Conservation (phyloP, 2,329 filamentous ascomycete species). For the Domatiomyces globalis region DNA sequence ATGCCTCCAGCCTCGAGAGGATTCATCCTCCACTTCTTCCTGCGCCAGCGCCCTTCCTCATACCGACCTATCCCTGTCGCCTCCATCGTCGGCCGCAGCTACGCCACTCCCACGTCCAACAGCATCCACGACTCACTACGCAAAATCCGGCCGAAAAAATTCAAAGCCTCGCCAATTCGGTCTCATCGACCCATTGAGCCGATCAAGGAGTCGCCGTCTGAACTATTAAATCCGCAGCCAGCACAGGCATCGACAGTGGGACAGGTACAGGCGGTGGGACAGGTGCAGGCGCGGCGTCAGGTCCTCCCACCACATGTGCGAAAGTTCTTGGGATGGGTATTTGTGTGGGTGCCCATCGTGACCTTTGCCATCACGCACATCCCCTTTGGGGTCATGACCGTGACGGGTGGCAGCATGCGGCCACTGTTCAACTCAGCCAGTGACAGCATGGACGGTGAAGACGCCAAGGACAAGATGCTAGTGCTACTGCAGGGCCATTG, state of each 20-base stretch:
- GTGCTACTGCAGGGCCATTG: constrained; percentile 44
- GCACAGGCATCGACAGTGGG: neutral
- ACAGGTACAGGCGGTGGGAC: neutral
- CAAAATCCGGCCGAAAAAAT: neutral
- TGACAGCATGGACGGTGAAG: constrained; percentile 34
- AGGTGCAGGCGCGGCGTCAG: constrained; percentile 1
- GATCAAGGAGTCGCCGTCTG: neutral
- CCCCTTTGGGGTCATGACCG: constrained; percentile 27
- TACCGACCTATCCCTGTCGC: neutral
- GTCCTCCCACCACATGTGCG: constrained; percentile 2
- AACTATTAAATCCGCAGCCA: neutral
- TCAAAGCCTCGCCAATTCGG: constrained; percentile 1
- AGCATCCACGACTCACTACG: neutral
- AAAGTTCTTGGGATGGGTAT: constrained; percentile 9
- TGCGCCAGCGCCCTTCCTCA: neutral
- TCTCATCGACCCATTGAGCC: neutral
- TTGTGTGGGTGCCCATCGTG: constrained; percentile 23
- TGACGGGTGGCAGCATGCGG: constrained; percentile 52
- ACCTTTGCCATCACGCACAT: constrained; percentile 30
- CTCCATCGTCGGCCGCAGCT: neutral
- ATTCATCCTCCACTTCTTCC: neutral
- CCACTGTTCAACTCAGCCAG: constrained; percentile 58
- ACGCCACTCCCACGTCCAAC: neutral
- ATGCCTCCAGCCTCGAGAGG: constrained; percentile 6
- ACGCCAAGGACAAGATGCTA: constrained; percentile 29